phyloP scores from a whole-genome alignment of 1,284 basidiomycete species.

The Cronartium quercuum region DNA sequence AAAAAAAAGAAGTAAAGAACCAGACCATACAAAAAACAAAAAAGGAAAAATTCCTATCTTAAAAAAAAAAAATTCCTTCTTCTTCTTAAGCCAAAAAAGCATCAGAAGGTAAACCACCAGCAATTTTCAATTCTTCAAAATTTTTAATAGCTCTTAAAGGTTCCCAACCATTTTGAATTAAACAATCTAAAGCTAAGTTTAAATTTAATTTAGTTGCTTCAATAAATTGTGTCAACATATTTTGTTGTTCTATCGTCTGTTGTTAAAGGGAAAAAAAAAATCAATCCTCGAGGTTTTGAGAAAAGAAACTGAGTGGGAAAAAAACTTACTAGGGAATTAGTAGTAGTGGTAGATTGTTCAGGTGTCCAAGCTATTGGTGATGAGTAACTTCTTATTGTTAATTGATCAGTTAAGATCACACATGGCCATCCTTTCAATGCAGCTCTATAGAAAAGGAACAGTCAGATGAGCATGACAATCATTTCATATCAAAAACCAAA shows the following conservation, averaged over 20 bases:
- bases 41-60: background rate
- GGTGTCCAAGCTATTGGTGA: conserved; percentile 61
- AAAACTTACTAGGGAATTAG: background rate
- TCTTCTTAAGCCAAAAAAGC: background rate
- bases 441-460: conserved; percentile 55
- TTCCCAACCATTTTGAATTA: conserved; percentile 74
- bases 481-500: background rate
- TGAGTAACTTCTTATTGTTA: conserved; percentile 75
- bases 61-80: background rate
- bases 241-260: conserved; percentile 60
- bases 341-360: background rate
- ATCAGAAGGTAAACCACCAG: conserved; percentile 12
- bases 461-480: too few relatives aligned
- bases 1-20: background rate
- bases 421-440: conserved; percentile 80
- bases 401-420: conserved; percentile 78
- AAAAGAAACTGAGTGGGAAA: background rate
- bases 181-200: conserved; percentile 69
- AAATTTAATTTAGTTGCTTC: conserved; percentile 68
- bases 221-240: conserved; percentile 61
- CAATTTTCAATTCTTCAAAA: conserved; percentile 59
- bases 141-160: conserved; percentile 66
- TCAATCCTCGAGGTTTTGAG: background rate
- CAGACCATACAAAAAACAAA: background rate
- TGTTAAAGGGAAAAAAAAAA: conserved; percentile 2